Evolutionary conservation across 805 yeast species (phyloP).

Genomic region (Metschnikowia proteae): DNA sequence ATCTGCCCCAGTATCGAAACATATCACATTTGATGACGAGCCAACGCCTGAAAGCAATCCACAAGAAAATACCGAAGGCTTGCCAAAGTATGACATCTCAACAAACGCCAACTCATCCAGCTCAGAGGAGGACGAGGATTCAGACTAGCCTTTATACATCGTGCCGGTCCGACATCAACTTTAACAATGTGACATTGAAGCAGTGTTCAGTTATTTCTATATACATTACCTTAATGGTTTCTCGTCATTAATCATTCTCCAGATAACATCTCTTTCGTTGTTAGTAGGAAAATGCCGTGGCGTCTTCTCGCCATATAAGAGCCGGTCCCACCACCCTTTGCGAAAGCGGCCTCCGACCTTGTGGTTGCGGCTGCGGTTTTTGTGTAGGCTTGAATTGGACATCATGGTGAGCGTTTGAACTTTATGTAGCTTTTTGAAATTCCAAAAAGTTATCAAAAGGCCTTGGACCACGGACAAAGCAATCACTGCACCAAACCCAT

Average conservation of each 20-base stretch:
- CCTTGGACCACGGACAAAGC: conserved; percentile 52
- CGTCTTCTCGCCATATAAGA: conserved; percentile 27
- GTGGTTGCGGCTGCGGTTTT: conserved; percentile 9
- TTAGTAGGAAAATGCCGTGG: conserved; percentile 31
- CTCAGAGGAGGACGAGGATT: conserved; percentile 14
- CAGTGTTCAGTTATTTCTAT: conserved; percentile 8
- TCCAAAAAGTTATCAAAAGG: conserved; percentile 47
- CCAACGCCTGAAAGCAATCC: conserved; percentile 2
- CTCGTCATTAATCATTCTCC: conserved; percentile 44
- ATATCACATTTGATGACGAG: conserved; percentile 18
- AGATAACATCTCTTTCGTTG: conserved; percentile 36
- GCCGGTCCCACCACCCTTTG: conserved; percentile 15
- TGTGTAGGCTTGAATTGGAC: conserved; percentile 19
- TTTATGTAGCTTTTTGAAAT: conserved; percentile 52
- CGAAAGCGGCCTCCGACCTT: conserved; percentile 5
- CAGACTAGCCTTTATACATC: conserved; percentile 1
- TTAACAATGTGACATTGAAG: conserved; percentile 4
- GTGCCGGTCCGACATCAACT: not conserved
- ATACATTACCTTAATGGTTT: conserved; percentile 12
- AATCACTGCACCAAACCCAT: conserved; percentile 62
- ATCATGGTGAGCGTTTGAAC: conserved; percentile 69
- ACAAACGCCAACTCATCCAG: conserved; percentile 8
- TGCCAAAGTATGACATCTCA: conserved; percentile 6
- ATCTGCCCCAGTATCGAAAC: conserved; percentile 8
- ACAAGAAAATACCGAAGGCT: not conserved